Base-by-base conservation (phyloP, 2,329 filamentous ascomycete species). In the Sporothrix luriei region DNA sequence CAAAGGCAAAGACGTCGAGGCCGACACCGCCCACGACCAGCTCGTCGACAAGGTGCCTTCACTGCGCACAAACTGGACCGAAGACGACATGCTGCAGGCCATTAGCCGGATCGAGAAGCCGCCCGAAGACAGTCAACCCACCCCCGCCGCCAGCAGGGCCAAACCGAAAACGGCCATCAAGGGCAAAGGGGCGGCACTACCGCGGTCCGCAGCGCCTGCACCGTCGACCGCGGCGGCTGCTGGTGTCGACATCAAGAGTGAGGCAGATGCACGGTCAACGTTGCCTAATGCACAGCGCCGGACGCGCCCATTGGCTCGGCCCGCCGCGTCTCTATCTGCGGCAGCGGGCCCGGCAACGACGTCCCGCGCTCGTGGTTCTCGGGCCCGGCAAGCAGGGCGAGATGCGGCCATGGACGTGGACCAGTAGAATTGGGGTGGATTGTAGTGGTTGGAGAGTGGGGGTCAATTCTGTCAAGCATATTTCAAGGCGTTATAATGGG, bases 51-150 rank as follows among this genome's bases (percentile, higher is more conserved):
- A 75, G 11, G 82, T 84, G 16, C 75, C 81, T 1, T 75, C 73
- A 49, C 77, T 84, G 55, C 77, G 75, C 61, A 79, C 79, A 0
- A 78, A 76, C 33, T 85, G 83, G 83, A 78, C 77, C 5, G 81
- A 82, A 43, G 77, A 79, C 48, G 78, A 82, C 71, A 76, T 84
- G 55, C 77, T 84, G 68, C 79, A 82, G 74, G 81, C 82, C 11
- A 79, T 84, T 19, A 83, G 81, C 70, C 82, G 81, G 5, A 81
- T 83, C 62, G 65, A 62, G 65, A 54, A 57, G 55, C 68, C 69
- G 38, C 57, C 67, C 4, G 38, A 24, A 4, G 67, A 57, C 9
- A 9, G 1, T n/a, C 62, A 29, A 29, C 26, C 68, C 14, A 43
- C 52, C 1, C n/a, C 54, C 10, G 10, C 57, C 16, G n/a, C 55